Evolutionary conservation across 768 basidiomycete species (phyloP).

Genomic region (Galerina marginata): DNA sequence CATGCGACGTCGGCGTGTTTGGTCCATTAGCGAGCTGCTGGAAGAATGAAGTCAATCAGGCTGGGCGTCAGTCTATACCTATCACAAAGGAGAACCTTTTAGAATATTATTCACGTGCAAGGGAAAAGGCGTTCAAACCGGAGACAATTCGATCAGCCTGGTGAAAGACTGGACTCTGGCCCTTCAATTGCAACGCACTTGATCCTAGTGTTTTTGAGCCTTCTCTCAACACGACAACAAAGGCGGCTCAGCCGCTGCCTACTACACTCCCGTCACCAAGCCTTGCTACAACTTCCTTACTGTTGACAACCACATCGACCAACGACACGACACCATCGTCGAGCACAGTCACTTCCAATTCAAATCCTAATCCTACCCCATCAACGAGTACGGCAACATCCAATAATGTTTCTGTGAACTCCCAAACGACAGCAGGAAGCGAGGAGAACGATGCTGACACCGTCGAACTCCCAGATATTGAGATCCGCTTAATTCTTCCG

Average conservation of each 20-base stretch:
- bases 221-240: constrained; percentile 29
- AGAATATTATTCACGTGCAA: constrained; percentile 27
- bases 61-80: constrained; percentile 12
- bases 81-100: constrained; percentile 38
- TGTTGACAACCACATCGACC: not conserved
- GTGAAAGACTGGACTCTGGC: constrained; percentile 34
- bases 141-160: constrained; percentile 36
- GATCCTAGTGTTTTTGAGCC: constrained; percentile 25
- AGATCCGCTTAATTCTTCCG: not conserved
- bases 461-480: constrained; percentile 1
- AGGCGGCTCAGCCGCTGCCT: constrained; percentile 29
- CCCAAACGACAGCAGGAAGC: not conserved
- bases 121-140: constrained; percentile 26
- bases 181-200: constrained; percentile 29
- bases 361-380: no score
- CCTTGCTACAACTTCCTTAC: not conserved
- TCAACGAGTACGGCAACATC: not conserved
- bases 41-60: constrained; percentile 30
- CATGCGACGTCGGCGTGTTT: constrained; percentile 43
- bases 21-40: constrained; percentile 37
- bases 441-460: no score
- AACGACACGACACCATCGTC: no score
- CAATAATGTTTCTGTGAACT: not conserved
- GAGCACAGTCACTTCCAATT: no score
- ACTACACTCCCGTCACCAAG: constrained; percentile 20